Percentiles rank a stretch among this genome's conserved stretches.
phyloP scores from a whole-genome alignment of 1,139 yeast genomes.

The Hansenula sp. region DNA sequence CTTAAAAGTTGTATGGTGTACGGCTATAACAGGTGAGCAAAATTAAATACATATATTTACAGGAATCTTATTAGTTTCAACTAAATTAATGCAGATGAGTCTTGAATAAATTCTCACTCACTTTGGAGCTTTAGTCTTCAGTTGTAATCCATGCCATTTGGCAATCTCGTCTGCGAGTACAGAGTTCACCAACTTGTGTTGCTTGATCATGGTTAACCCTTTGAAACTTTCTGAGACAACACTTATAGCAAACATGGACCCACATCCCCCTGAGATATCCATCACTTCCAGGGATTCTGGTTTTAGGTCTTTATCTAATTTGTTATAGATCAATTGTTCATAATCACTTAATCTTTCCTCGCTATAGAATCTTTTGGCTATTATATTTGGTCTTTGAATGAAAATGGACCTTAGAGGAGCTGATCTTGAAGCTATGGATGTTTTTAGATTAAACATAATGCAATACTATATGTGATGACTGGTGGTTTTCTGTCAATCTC shows the following conservation, averaged over 20 bases:
- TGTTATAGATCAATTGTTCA: constrained; percentile 60
- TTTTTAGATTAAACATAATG: constrained; percentile 1
- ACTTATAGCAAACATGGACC: constrained; percentile 92
- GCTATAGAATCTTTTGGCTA: constrained; percentile 5
- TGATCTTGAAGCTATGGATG: background rate
- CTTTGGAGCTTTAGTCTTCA: constrained; percentile 59
- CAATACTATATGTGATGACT: too few relatives aligned
- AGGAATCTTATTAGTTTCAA: too few relatives aligned
- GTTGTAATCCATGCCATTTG: constrained; percentile 93
- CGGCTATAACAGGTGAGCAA: too few relatives aligned
- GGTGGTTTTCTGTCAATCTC: too few relatives aligned
- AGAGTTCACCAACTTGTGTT: constrained; percentile 85
- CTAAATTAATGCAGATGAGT: too few relatives aligned
- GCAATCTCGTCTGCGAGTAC: constrained; percentile 80
- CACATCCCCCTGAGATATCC: constrained; percentile 95
- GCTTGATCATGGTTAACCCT: constrained; percentile 82
- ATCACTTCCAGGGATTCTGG: constrained; percentile 64
- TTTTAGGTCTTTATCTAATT: constrained; percentile 47
- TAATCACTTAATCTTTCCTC: constrained; percentile 47
- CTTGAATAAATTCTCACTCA: too few relatives aligned
- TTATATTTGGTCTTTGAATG: background rate
- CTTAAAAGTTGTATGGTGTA: too few relatives aligned
- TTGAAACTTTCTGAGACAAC: constrained; percentile 73
- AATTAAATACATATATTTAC: too few relatives aligned
- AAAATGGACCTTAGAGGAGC: constrained; percentile 5